phyloP scores from a whole-genome alignment of 148 eudicot genomes.

The Rhododendron griersonianum region DNA sequence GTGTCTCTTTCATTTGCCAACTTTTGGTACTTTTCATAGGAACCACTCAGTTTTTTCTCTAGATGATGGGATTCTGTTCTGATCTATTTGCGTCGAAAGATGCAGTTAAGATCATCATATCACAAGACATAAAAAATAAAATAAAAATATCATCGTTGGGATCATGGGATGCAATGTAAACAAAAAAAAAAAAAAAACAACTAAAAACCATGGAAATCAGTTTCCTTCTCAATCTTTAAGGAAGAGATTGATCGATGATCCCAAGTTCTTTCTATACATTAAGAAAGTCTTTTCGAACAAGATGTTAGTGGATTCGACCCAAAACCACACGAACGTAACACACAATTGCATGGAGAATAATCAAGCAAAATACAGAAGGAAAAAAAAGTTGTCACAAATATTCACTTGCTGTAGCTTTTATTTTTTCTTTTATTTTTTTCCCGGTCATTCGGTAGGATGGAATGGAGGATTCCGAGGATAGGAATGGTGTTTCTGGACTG shows the following conservation, averaged over 20 bases:
- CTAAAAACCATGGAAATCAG: neutral
- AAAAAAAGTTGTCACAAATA: too few relatives aligned
- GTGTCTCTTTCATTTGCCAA: conserved; percentile 7
- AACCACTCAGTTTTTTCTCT: neutral
- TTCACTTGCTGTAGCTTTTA: too few relatives aligned
- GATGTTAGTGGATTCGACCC: neutral
- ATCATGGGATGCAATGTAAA: neutral
- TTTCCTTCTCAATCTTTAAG: neutral
- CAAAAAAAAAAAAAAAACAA: neutral
- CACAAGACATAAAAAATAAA: too few relatives aligned
- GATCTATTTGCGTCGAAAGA: neutral
- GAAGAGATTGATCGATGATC: neutral
- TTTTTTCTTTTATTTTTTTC: too few relatives aligned
- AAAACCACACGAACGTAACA: neutral
- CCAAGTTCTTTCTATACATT: neutral
- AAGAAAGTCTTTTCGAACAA: neutral
- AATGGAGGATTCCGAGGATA: neutral
- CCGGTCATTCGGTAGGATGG: neutral
- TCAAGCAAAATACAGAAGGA: neutral
- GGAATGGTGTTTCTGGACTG: neutral
- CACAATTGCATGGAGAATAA: neutral
- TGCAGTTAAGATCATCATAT: neutral
- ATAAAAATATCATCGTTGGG: neutral
- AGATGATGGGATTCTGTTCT: neutral
- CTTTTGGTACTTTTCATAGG: neutral